Evolutionary conservation across 179 eudicot genomes (phyloP).

Genomic region (Beta lomatogona): DNA sequence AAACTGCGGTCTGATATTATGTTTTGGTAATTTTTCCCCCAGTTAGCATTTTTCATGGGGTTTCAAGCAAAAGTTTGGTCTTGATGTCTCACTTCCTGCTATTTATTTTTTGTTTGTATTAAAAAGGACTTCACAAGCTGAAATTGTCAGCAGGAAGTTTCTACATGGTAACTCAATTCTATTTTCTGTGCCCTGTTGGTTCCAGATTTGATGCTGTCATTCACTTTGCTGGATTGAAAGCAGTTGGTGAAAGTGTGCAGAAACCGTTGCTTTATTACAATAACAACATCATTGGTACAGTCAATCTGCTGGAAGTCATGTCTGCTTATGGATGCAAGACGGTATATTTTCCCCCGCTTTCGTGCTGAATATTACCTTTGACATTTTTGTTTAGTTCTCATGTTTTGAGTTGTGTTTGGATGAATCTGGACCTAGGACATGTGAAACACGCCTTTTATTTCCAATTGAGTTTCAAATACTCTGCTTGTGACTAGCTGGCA

Average conservation of each 20-base stretch:
- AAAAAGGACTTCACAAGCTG: too few relatives aligned
- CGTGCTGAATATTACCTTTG: background rate
- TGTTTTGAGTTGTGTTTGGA: constrained; percentile 9
- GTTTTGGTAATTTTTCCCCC: background rate
- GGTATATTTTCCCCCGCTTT: constrained; percentile 40
- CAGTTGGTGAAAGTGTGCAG: constrained; percentile 93
- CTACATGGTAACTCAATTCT: background rate
- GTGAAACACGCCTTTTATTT: background rate
- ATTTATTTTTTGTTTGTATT: background rate
- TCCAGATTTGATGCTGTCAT: constrained; percentile 96
- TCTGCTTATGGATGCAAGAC: constrained; percentile 85
- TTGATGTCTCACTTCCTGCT: background rate
- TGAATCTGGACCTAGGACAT: background rate
- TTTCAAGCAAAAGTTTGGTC: background rate
- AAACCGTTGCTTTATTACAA: constrained; percentile 77
- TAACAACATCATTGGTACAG: constrained; percentile 82
- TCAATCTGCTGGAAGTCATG: constrained; percentile 86
- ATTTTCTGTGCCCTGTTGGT: constrained; percentile 12
- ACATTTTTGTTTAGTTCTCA: background rate
- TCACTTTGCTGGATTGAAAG: constrained; percentile 96
- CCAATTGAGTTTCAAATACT: background rate
- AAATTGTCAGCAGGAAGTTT: background rate
- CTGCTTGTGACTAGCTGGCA: background rate
- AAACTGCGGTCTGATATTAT: background rate
- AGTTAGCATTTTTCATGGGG: background rate